These are phyloP conservation scores for Penicillium ochrochloron DNA, from an alignment of 495 filamentous ascomycete genomes.

Conservation along the genomic window DNA sequence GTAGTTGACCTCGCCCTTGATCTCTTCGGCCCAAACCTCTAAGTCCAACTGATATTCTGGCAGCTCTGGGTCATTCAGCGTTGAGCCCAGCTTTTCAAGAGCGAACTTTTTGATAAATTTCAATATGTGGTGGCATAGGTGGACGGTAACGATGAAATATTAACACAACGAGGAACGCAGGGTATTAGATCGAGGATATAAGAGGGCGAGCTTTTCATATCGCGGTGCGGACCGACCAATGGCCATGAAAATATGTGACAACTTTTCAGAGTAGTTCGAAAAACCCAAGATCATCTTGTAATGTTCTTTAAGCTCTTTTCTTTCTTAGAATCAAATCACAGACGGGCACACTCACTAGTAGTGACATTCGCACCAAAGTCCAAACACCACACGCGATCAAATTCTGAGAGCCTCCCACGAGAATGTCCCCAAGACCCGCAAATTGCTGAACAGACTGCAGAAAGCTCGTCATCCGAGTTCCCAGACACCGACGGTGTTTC, in stretches of 20 bases:
- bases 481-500: constrained; percentile 38
- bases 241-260: not conserved
- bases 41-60: constrained; percentile 41
- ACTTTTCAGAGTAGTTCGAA: not conserved
- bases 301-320: not conserved
- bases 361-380: constrained; percentile 45
- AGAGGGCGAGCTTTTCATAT: not conserved
- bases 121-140: not conserved
- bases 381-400: constrained; percentile 51
- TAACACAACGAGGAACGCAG: not conserved
- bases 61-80: constrained; percentile 15
- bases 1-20: constrained; percentile 43
- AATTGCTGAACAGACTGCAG: constrained; percentile 50
- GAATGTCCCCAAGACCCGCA: constrained; percentile 47
- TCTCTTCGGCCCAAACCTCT: constrained; percentile 40
- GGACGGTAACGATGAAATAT: not conserved
- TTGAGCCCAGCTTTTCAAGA: not conserved
- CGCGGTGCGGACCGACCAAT: not conserved
- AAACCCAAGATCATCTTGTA: not conserved
- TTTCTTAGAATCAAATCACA: not conserved
- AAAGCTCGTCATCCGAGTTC: constrained; percentile 46
- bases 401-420: constrained; percentile 50
- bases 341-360: constrained; percentile 33
- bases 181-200: constrained; percentile 1
- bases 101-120: not conserved